Evolutionary conservation across 192 early-diverging fungal species (phyloP), one percentile per base, ranked within the genome.

Genomic region (Irineochytrium annulatum): DNA sequence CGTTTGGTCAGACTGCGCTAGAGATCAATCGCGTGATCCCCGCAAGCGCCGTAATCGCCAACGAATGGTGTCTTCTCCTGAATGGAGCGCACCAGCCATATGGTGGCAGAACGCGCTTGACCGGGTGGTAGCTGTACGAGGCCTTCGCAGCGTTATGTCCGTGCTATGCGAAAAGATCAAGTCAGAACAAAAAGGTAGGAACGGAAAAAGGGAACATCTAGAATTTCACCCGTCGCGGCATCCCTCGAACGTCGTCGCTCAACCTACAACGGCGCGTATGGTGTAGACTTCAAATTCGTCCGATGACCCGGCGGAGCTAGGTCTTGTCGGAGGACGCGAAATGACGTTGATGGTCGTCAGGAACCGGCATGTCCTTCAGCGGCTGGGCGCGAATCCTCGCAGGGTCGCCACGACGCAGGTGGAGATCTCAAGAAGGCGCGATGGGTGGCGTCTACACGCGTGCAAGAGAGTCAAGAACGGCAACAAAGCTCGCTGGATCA

Each of bases 331-430:
- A 73, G 24, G 72, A 69, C 2, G 66, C 67, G 37, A 76, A 70
- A 43, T 99, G 41, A 97, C 65, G 63, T 94, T 90, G 76, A 97
- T 88, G 66, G 69, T 89, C 78, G 55, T 80, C 16, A 77, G 55
- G 31, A 39, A 54, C 31, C 11, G 17, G 27, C 74, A 81, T 81
- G 2, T 56, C 66, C 13, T 19, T 19, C 11, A 77, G 28, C 19
- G 75, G 81, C 4, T 77, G 57, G 3, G 63, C 72, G 0, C 29
- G 26, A 63, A 79, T 71, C 33, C 74, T 78, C 0, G 17, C 69
- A 2, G 81, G 79, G 41, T 69, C 74, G 30, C 75, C 8, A 68
- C 57, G 16, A 73, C 69, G 51, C 78, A 81, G 14, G 73, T 71
- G n/a, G 81, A 68, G 17, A 76, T 52, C 34, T 75, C 69, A 69